Conservation (phyloP, 1,284 basidiomycete species). For the Hypsizygus ulmarius region DNA sequence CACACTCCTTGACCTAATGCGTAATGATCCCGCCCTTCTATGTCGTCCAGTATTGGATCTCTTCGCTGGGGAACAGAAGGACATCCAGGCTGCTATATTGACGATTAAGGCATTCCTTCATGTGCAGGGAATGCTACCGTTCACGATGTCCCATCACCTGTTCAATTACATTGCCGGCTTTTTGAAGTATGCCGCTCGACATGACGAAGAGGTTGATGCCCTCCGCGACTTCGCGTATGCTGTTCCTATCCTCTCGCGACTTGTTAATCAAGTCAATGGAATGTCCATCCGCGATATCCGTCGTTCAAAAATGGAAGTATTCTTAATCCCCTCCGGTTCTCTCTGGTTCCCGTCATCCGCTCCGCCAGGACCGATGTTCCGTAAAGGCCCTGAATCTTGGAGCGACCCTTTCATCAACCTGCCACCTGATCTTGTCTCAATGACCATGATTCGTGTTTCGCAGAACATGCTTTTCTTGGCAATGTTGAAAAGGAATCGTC, state of each 20-base stretch:
- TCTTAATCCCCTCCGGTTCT: slow-evolving; percentile 68
- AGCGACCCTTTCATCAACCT: slow-evolving; percentile 48
- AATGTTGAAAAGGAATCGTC: slow-evolving; percentile 64
- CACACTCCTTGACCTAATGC: slow-evolving; percentile 65
- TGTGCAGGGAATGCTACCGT: slow-evolving; percentile 54
- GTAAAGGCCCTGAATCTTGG: slow-evolving; percentile 36
- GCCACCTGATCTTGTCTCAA: slow-evolving; percentile 48
- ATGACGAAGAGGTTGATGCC: slow-evolving; percentile 40
- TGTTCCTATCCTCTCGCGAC: slow-evolving; percentile 55
- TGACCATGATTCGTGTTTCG: slow-evolving; percentile 65
- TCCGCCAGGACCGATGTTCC: slow-evolving; percentile 59
- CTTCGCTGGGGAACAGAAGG: slow-evolving; percentile 49
- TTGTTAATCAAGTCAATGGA: slow-evolving; percentile 65
- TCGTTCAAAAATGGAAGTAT: slow-evolving; percentile 69
- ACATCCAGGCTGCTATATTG: slow-evolving; percentile 43
- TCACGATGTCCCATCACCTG: slow-evolving; percentile 61
- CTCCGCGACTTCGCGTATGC: slow-evolving; percentile 53
- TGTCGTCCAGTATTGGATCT: slow-evolving; percentile 64
- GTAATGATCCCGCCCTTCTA: slow-evolving; percentile 69
- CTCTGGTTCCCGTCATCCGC: slow-evolving; percentile 61
- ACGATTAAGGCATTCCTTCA: slow-evolving; percentile 56
- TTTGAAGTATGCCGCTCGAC: slow-evolving; percentile 56
- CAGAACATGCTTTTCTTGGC: slow-evolving; percentile 70
- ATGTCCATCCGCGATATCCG: slow-evolving; percentile 74
- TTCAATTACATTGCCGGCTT: slow-evolving; percentile 73